Evolutionary conservation across 768 basidiomycete species (phyloP).

Genomic region (Rhodotorula toruloides): DNA sequence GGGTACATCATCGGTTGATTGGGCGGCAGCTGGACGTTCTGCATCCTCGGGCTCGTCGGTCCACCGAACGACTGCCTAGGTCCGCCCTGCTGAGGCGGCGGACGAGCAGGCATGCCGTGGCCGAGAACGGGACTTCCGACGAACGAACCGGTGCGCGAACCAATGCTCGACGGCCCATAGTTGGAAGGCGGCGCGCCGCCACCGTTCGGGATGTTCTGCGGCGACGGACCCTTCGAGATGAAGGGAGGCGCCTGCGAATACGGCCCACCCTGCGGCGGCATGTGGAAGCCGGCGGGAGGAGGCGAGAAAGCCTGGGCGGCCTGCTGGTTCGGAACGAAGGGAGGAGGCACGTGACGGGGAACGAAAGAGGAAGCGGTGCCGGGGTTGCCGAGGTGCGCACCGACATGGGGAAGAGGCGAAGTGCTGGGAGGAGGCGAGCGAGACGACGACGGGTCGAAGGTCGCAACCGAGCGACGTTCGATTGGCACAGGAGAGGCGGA

Average conservation of each 20-base stretch:
- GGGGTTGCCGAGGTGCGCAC: conserved; percentile 22
- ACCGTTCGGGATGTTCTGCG: conserved; percentile 39
- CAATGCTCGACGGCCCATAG: conserved; percentile 18
- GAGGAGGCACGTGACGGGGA: conserved; percentile 19
- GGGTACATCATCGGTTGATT: conserved; percentile 24
- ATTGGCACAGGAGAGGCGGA: conserved; percentile 2
- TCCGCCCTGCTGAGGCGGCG: conserved; percentile 8
- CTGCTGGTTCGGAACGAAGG: conserved; percentile 23
- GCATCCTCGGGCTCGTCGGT: conserved; percentile 33
- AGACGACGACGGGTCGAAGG: conserved; percentile 24
- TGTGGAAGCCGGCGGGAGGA: conserved; percentile 13
- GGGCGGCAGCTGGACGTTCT: conserved; percentile 7
- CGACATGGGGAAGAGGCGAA: conserved; percentile 18
- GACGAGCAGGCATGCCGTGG: conserved; percentile 12
- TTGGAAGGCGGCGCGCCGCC: conserved; percentile 14
- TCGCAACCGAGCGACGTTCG: conserved; percentile 30
- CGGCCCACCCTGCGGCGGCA: conserved; percentile 3
- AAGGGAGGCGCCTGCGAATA: conserved; percentile 6
- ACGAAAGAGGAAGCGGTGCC: conserved; percentile 19
- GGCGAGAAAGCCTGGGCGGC: conserved; percentile 26
- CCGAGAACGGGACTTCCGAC: conserved; percentile 22
- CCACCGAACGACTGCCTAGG: conserved; percentile 24
- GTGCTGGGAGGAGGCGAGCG: conserved; percentile 30
- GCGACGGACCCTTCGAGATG: conserved; percentile 35
- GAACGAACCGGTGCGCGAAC: conserved; percentile 27